Evolutionary conservation across 2,329 filamentous ascomycete genomes (phyloP).

Genomic region (Hypoxylon sp.): DNA sequence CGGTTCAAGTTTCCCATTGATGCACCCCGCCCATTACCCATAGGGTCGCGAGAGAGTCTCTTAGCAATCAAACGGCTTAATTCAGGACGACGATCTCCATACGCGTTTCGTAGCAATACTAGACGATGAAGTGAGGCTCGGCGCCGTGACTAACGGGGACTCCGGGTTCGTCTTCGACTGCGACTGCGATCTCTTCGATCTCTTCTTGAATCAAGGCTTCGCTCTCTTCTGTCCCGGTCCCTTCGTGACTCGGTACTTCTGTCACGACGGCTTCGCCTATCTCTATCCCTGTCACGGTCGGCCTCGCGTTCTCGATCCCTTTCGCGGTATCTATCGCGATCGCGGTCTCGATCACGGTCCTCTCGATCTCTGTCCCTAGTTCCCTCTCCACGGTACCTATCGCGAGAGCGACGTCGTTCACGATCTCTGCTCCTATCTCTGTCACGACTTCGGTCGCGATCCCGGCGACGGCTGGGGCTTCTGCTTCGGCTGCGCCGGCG

Average conservation of each 20-base stretch:
- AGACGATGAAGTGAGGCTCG: constrained; percentile 15
- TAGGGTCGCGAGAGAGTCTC: background rate
- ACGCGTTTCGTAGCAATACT: constrained; percentile 13
- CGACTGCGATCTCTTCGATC: constrained; percentile 20
- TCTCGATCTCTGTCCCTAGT: constrained; percentile 51
- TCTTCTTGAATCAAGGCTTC: constrained; percentile 30
- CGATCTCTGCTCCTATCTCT: constrained; percentile 48
- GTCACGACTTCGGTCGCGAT: constrained; percentile 47
- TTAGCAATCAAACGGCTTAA: background rate
- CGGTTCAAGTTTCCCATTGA: background rate
- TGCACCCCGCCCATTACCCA: background rate
- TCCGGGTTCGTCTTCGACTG: constrained; percentile 43
- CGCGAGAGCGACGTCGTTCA: constrained; percentile 35
- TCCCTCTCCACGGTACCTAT: constrained; percentile 43
- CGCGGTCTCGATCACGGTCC: constrained; percentile 48
- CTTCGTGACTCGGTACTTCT: constrained; percentile 42
- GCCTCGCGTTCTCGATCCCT: constrained; percentile 52
- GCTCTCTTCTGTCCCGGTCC: constrained; percentile 35
- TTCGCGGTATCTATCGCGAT: constrained; percentile 42
- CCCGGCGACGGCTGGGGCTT: constrained; percentile 34
- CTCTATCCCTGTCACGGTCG: constrained; percentile 48
- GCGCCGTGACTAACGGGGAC: constrained; percentile 46
- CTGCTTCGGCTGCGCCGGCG: constrained; percentile 44
- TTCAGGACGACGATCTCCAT: background rate
- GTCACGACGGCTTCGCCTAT: constrained; percentile 49